Percentiles rank a stretch among this genome's conserved stretches.
phyloP scores from a whole-genome alignment of 1,284 basidiomycete species.

The Trichosporon sp. region DNA sequence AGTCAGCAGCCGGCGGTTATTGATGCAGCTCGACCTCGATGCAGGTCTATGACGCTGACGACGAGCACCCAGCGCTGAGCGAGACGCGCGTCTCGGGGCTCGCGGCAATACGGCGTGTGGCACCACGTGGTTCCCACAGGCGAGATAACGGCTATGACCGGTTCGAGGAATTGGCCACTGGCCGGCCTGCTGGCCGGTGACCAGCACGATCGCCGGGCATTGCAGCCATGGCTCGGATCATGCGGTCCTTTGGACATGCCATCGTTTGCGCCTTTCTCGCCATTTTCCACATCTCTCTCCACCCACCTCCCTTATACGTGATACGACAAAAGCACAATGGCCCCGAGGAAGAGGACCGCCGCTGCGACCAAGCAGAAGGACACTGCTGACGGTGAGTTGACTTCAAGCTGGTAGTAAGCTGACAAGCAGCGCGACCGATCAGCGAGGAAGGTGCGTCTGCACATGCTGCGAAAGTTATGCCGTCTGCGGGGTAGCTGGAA shows the following conservation, averaged over 20 bases:
- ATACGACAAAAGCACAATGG: conserved; percentile 15
- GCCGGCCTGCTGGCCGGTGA: no score
- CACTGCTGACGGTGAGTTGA: conserved; percentile 26
- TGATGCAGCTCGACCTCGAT: neutral
- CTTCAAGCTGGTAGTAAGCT: neutral
- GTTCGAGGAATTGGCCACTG: neutral
- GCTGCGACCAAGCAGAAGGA: conserved; percentile 11
- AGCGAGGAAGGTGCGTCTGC: conserved; percentile 34
- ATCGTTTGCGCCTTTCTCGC: neutral
- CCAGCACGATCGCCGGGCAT: neutral
- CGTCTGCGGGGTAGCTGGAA: neutral
- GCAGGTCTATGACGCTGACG: conserved; percentile 21
- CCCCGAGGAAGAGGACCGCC: conserved; percentile 9
- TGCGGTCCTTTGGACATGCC: neutral
- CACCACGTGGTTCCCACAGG: conserved; percentile 15
- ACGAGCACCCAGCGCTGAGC: neutral
- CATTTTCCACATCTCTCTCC: neutral
- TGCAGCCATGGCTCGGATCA: neutral
- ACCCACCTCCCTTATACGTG: no score
- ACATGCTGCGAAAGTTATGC: no score
- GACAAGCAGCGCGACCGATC: conserved; percentile 29
- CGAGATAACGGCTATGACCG: conserved; percentile 1
- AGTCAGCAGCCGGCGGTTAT: neutral
- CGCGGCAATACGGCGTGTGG: conserved; percentile 17
- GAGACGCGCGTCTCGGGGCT: conserved; percentile 18